Conservation (phyloP, 2,329 filamentous ascomycete species). For the Dothistroma pini region DNA sequence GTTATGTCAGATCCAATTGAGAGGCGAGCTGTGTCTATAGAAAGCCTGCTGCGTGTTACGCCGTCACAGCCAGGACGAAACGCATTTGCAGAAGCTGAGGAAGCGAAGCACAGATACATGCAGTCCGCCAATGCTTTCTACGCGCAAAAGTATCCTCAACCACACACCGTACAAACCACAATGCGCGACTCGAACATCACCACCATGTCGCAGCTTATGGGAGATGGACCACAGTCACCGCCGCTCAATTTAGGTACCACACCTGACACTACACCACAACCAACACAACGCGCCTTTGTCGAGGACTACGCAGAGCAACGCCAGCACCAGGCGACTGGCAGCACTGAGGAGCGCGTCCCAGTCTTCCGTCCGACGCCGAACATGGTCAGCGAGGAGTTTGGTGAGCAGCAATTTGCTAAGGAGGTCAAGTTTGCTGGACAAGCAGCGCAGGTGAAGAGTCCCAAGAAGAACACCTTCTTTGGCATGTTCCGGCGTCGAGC, state of each 20-base stretch:
- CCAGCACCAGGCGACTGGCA: constrained; percentile 29
- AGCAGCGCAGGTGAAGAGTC: constrained; percentile 6
- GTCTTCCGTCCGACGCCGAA: constrained; percentile 30
- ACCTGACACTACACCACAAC: constrained; percentile 25
- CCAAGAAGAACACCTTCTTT: constrained; percentile 9
- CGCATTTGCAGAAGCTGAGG: constrained; percentile 29
- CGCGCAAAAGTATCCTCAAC: constrained; percentile 29
- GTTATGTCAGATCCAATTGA: not conserved
- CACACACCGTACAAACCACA: constrained; percentile 27
- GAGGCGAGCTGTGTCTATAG: not conserved
- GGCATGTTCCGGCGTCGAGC: constrained; percentile 2
- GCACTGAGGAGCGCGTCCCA: constrained; percentile 32
- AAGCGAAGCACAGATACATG: constrained; percentile 24
- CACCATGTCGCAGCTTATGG: constrained; percentile 30
- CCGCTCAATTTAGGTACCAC: constrained; percentile 27
- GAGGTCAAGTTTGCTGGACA: constrained; percentile 6
- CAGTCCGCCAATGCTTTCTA: constrained; percentile 35
- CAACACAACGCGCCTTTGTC: constrained; percentile 39
- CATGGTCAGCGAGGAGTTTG: constrained; percentile 20
- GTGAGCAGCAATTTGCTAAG: constrained; percentile 10
- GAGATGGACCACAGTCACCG: constrained; percentile 13
- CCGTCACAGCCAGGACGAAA: constrained; percentile 25
- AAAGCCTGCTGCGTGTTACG: not conserved
- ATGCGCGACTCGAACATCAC: constrained; percentile 24
- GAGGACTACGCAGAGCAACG: constrained; percentile 39